These are phyloP conservation scores for Periconia sp. DNA, from an alignment of 2,329 filamentous ascomycete genomes.

Conservation along the genomic window DNA sequence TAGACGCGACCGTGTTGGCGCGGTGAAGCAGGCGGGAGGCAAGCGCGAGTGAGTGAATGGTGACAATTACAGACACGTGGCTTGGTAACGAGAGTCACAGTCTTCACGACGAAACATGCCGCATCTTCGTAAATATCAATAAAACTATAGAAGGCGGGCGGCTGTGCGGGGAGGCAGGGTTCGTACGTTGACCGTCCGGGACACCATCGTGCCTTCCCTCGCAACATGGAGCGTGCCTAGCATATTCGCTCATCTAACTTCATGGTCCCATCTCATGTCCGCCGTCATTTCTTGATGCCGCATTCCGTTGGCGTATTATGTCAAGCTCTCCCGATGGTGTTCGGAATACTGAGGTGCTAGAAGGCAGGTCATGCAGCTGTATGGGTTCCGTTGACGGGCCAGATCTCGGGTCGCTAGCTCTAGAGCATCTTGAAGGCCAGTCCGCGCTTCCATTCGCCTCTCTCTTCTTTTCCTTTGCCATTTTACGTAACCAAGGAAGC, in stretches of 20 bases:
- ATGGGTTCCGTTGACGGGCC: constrained; percentile 28
- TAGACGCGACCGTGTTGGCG: neutral
- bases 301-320: constrained; percentile 26
- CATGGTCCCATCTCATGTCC: too few species aligned
- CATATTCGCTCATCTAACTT: too few species aligned
- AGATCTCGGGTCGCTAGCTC: constrained; percentile 5
- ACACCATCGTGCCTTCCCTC: constrained; percentile 5
- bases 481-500: constrained; percentile 60
- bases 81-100: too few species aligned
- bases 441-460: constrained; percentile 8
- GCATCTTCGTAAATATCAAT: too few species aligned
- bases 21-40: neutral
- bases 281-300: constrained; percentile 11
- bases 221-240: too few species aligned
- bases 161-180: neutral
- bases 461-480: constrained; percentile 26
- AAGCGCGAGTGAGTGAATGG: too few species aligned
- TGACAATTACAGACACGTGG: too few species aligned
- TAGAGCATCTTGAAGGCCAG: neutral
- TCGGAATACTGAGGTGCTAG: constrained; percentile 69
- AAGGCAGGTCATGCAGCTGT: constrained; percentile 58
- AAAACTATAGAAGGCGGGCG: too few species aligned
- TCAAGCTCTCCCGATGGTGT: constrained; percentile 57
- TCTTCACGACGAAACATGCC: too few species aligned
- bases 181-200: constrained; percentile 4